Evolutionary conservation across 345 rosid species (phyloP).

Genomic region (Kandelia obovata): DNA sequence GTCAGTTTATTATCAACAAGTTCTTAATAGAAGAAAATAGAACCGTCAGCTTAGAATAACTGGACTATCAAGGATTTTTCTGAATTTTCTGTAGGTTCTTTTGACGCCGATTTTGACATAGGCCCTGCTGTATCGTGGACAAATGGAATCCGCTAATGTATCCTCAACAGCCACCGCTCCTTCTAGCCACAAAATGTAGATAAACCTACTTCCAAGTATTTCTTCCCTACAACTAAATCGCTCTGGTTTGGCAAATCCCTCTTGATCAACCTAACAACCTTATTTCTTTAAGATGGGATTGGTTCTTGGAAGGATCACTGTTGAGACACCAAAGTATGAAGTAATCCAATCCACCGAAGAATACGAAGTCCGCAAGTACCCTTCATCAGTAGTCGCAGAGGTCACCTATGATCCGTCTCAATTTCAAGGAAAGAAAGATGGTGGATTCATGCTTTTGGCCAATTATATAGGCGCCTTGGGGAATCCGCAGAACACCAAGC

Average conservation of each 20-base stretch:
- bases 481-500: constrained; percentile 66
- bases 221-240: background rate
- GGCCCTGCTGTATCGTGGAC: constrained; percentile 23
- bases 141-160: constrained; percentile 20
- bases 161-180: constrained; percentile 18
- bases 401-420: constrained; percentile 66
- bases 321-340: constrained; percentile 68
- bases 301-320: constrained; percentile 66
- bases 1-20: too few relatives aligned
- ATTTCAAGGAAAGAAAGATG: constrained; percentile 67
- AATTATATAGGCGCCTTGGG: constrained; percentile 84
- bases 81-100: too few relatives aligned
- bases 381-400: constrained; percentile 64
- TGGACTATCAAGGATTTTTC: too few relatives aligned
- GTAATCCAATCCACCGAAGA: constrained; percentile 42
- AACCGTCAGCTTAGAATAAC: too few relatives aligned
- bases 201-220: too few relatives aligned
- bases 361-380: constrained; percentile 77
- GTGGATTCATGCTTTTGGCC: constrained; percentile 69
- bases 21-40: too few relatives aligned
- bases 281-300: constrained; percentile 50
- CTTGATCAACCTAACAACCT: background rate
- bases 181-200: constrained; percentile 9
- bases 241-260: background rate
- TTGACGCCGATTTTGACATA: too few relatives aligned